phyloP scores from a whole-genome alignment of 2,329 filamentous ascomycete genomes.

The Botrytis medusae region DNA sequence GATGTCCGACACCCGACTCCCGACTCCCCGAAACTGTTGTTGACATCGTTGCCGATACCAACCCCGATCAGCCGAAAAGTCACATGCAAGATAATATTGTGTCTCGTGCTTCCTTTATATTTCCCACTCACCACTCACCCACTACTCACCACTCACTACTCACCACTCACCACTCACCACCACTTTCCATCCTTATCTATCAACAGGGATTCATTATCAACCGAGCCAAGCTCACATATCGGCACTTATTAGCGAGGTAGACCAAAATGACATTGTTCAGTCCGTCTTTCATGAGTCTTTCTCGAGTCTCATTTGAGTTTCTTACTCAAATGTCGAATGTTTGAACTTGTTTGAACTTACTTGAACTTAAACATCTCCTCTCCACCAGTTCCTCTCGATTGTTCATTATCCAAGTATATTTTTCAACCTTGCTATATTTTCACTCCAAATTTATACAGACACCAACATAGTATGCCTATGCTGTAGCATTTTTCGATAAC shows the following conservation, averaged over 20 bases:
- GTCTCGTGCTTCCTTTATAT: neutral
- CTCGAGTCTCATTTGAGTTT: neutral
- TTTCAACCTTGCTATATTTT: neutral
- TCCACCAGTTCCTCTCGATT: neutral
- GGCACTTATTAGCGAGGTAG: neutral
- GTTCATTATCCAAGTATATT: neutral
- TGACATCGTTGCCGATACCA: neutral
- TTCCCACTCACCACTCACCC: neutral
- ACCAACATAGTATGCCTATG: neutral
- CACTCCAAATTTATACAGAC: neutral
- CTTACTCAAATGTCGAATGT: neutral
- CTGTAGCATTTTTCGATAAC: neutral
- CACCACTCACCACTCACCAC: too few relatives aligned
- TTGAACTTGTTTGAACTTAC: neutral
- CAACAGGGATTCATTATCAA: neutral
- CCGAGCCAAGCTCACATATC: neutral
- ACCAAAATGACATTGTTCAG: neutral
- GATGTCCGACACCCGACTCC: neutral
- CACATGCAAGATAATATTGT: neutral
- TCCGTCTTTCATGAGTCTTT: neutral
- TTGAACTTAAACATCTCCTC: neutral
- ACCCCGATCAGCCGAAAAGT: neutral
- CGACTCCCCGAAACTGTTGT: neutral
- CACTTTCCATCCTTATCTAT: neutral
- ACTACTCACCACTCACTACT: too few relatives aligned